Evolutionary conservation across 805 yeast species (phyloP).

Genomic region (Torulaspora microellipsoides): DNA sequence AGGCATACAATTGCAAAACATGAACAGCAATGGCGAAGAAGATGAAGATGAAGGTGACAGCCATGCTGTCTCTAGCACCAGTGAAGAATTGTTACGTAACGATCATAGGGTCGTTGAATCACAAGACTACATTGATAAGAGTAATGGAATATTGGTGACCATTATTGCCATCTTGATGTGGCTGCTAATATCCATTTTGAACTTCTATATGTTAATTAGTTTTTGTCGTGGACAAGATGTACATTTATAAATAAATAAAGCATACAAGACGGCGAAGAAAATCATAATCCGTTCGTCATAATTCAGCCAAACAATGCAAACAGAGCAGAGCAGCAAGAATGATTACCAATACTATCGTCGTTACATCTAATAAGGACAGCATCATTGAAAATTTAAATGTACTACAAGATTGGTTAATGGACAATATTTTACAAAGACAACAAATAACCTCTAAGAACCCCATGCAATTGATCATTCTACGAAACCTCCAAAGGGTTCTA

Average conservation of each 20-base stretch:
- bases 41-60: not conserved
- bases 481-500: conserved; percentile 22
- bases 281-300: not conserved
- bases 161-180: conserved; percentile 55
- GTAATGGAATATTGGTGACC: conserved; percentile 45
- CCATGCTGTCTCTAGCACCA: not conserved
- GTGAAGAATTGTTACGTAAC: not conserved
- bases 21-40: not conserved
- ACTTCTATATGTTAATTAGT: conserved; percentile 55
- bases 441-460: conserved; percentile 18
- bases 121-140: conserved; percentile 37
- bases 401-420: conserved; percentile 21
- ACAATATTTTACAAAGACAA: conserved; percentile 13
- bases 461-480: conserved; percentile 23
- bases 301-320: not conserved
- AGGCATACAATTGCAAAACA: conserved; percentile 7
- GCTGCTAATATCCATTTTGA: conserved; percentile 62
- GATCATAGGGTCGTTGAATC: conserved; percentile 3
- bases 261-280: not conserved
- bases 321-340: not conserved
- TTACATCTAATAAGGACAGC: conserved; percentile 15
- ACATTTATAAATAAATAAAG: conserved; percentile 23
- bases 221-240: conserved; percentile 45
- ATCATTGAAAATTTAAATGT: conserved; percentile 10
- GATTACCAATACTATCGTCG: conserved; percentile 27